phyloP scores from a whole-genome alignment of 495 filamentous ascomycete species.

The Tuber umbilicatum region DNA sequence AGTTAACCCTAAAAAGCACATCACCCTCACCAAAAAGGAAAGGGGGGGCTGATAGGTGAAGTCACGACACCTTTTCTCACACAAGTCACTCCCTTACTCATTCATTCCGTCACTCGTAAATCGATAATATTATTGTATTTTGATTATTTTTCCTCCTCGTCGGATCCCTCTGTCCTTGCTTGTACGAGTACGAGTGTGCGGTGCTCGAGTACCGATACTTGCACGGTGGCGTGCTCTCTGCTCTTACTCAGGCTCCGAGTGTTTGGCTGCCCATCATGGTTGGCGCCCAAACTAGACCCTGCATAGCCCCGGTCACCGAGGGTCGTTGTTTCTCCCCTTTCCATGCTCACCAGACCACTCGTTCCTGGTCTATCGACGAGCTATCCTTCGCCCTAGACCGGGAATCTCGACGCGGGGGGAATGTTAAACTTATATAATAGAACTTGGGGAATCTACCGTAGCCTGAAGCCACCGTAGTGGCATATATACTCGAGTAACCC shows the following conservation, averaged over 20 bases:
- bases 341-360: neutral
- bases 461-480: neutral
- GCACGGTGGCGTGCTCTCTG: neutral
- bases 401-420: neutral
- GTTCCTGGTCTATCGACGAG: neutral
- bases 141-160: neutral
- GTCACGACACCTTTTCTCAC: neutral
- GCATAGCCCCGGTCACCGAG: neutral
- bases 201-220: too few relatives aligned
- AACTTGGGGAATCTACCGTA: neutral
- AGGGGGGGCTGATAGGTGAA: neutral
- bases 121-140: neutral
- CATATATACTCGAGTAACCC: neutral
- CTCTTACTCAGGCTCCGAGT: constrained; percentile 2
- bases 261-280: neutral
- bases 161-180: neutral
- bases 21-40: neutral
- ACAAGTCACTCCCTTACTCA: neutral
- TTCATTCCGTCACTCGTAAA: neutral
- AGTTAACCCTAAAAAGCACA: neutral
- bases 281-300: neutral
- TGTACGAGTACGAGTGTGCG: neutral
- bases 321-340: neutral
- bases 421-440: neutral
- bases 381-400: neutral